Conservation (phyloP, 148 eudicot species). For the Persicaria maculosa region DNA sequence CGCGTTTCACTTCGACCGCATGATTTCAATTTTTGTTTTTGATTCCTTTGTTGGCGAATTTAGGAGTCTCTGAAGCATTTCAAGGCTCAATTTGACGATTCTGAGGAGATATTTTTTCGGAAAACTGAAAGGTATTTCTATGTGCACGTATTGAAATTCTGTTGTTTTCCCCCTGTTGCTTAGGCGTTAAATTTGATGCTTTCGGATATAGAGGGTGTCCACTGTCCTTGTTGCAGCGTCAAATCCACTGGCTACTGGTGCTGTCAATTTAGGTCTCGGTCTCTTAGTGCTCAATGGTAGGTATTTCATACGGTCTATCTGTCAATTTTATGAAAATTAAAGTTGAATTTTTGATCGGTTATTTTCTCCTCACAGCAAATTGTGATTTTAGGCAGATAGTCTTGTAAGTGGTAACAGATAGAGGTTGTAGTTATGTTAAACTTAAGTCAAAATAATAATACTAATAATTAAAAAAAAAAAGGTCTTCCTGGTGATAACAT, state of each 20-base stretch:
- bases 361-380: background rate
- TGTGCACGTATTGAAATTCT: background rate
- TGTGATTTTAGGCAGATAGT: no score
- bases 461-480: no score
- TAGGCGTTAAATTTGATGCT: background rate
- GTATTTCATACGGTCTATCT: slow-evolving; percentile 8
- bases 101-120: slow-evolving; percentile 52
- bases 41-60: slow-evolving; percentile 15
- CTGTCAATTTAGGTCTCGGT: slow-evolving; percentile 58
- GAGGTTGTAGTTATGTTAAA: no score
- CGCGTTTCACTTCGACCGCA: background rate
- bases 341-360: background rate
- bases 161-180: background rate
- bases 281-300: slow-evolving; percentile 56
- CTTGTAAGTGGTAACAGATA: no score
- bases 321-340: background rate
- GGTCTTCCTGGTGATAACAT: no score
- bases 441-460: no score
- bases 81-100: slow-evolving; percentile 46
- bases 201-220: slow-evolving; percentile 60
- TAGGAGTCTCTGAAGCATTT: slow-evolving; percentile 66
- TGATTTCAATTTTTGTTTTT: background rate
- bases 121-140: slow-evolving; percentile 54
- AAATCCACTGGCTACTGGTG: slow-evolving; percentile 53
- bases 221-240: slow-evolving; percentile 44